Percentiles rank a stretch among this genome's conserved stretches.
Conservation (phyloP, 2,329 filamentous ascomycete species). For the Penicillium frequentans region DNA sequence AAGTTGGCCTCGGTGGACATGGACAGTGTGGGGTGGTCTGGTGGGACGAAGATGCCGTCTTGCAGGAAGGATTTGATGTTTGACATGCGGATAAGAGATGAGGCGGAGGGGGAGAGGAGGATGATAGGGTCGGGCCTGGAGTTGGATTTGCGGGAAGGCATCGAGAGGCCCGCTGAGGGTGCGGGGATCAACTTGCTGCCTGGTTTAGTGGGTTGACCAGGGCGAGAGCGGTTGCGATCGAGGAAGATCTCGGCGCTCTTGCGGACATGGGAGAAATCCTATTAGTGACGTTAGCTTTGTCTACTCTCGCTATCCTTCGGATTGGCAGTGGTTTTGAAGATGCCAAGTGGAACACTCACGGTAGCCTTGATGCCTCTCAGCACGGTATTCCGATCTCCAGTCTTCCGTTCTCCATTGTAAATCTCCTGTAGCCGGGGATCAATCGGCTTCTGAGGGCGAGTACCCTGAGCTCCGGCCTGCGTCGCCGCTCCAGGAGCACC, state of each 20-base stretch:
- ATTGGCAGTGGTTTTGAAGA: conserved; percentile 10
- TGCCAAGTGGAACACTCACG: conserved; percentile 48
- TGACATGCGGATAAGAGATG: conserved; percentile 88
- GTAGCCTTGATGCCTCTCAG: conserved; percentile 85
- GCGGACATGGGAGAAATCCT: conserved; percentile 94
- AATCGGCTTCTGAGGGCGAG: conserved; percentile 64
- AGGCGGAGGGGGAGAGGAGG: conserved; percentile 91
- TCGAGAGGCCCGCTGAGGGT: conserved; percentile 39
- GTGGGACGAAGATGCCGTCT: conserved; percentile 75
- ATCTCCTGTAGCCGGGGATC: conserved; percentile 84
- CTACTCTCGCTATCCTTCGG: background rate
- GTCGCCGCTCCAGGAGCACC: conserved; percentile 38
- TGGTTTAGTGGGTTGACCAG: conserved; percentile 36
- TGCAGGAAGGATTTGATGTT: conserved; percentile 96
- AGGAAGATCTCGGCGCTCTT: conserved; percentile 81
- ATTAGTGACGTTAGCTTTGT: background rate
- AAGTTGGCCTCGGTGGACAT: conserved; percentile 71
- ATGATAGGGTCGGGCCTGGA: conserved; percentile 79
- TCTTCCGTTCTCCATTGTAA: conserved; percentile 85
- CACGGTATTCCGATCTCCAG: conserved; percentile 88
- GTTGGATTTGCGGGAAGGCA: conserved; percentile 40
- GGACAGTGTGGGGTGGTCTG: conserved; percentile 62
- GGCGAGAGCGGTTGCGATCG: conserved; percentile 49
- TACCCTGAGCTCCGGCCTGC: conserved; percentile 27
- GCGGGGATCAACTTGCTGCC: conserved; percentile 35